Evolutionary conservation across 768 basidiomycete genomes (phyloP).

Genomic region (Sarcomyxa edulis): DNA sequence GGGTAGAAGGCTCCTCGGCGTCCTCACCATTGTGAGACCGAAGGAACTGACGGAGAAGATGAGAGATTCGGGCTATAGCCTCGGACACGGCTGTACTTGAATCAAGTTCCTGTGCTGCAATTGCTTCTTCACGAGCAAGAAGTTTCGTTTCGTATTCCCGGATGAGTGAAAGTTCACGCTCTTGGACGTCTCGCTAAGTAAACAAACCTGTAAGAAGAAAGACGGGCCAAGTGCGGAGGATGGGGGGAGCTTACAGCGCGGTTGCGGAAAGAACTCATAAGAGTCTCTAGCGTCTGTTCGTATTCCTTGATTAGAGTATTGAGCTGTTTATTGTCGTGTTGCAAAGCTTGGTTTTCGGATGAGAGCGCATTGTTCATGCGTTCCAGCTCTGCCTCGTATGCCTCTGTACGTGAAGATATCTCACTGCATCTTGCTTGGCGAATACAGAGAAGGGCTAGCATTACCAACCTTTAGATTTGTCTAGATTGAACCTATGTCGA

Average conservation of each 20-base stretch:
- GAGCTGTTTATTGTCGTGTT: conserved; percentile 95
- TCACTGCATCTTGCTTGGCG: conserved; percentile 1
- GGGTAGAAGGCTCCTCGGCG: conserved; percentile 17
- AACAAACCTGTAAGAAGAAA: background rate
- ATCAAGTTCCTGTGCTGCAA: conserved; percentile 50
- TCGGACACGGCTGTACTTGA: conserved; percentile 62
- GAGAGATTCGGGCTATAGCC: conserved; percentile 65
- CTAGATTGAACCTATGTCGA: conserved; percentile 87
- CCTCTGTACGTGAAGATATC: conserved; percentile 48
- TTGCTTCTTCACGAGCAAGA: conserved; percentile 68
- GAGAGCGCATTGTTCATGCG: conserved; percentile 77
- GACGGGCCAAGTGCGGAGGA: conserved; percentile 4
- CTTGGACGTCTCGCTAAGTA: conserved; percentile 84
- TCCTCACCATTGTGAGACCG: conserved; percentile 70
- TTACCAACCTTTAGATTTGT: conserved; percentile 72
- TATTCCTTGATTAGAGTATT: conserved; percentile 92
- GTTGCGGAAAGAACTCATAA: conserved; percentile 88
- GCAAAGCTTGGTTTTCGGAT: conserved; percentile 77
- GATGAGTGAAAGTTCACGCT: conserved; percentile 83
- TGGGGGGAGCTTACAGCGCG: conserved; percentile 65
- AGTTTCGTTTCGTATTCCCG: conserved; percentile 88
- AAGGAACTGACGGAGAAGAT: conserved; percentile 63
- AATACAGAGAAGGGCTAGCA: too few species aligned
- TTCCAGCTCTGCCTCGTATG: conserved; percentile 86
- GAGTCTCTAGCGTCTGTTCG: conserved; percentile 90